phyloP scores from a whole-genome alignment of 768 basidiomycete species.

The Mycena galericulata region DNA sequence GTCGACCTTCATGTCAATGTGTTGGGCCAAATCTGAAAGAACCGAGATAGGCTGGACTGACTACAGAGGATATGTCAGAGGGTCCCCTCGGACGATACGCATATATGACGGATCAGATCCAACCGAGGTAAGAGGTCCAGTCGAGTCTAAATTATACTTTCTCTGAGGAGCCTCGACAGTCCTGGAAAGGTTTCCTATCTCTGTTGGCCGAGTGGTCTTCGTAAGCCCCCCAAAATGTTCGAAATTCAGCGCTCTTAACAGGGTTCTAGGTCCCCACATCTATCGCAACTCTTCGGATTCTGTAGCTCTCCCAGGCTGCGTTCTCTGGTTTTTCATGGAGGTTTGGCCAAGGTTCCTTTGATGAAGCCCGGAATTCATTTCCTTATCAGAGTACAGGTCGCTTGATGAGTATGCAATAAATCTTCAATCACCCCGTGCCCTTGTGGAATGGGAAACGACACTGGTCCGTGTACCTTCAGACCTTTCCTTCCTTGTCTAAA shows the following conservation, averaged over 20 bases:
- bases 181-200: conserved; percentile 1
- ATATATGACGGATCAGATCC: conserved; percentile 9
- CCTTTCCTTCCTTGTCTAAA: not conserved
- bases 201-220: conserved; percentile 8
- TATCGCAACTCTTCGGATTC: conserved; percentile 18
- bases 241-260: not conserved
- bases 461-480: not conserved
- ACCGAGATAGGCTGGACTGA: conserved; percentile 3
- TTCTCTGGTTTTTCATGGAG: conserved; percentile 18
- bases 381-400: not conserved
- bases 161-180: not conserved
- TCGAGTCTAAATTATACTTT: not conserved
- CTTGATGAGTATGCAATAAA: not conserved
- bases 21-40: not conserved
- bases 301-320: not conserved
- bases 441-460: conserved; percentile 3
- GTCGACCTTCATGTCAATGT: not conserved
- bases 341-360: not conserved
- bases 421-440: not conserved
- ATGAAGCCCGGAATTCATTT: not conserved
- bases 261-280: not conserved
- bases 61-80: conserved; percentile 13
- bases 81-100: not conserved
- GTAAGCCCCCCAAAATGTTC: not conserved
- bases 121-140: not conserved